Evolutionary conservation across 306 rosid genomes (phyloP).

Genomic region (Sicyos edulis): DNA sequence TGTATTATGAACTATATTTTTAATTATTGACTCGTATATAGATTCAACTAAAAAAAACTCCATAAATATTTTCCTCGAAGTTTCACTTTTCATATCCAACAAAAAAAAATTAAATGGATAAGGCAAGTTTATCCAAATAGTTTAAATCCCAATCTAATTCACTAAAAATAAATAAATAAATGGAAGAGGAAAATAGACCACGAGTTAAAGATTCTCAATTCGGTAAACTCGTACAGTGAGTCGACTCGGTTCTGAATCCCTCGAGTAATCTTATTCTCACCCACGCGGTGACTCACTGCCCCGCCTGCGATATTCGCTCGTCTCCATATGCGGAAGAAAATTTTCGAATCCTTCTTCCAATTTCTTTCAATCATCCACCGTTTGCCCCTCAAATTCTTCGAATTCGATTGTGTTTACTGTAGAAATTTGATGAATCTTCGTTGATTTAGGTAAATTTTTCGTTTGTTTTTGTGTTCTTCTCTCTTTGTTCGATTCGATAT

Average conservation of each 20-base stretch:
- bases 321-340: background rate
- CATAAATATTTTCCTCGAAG: too few relatives aligned
- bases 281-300: conserved; percentile 17
- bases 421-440: background rate
- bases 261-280: conserved; percentile 9
- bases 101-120: too few relatives aligned
- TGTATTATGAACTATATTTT: too few relatives aligned
- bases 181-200: too few relatives aligned
- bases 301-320: conserved; percentile 1
- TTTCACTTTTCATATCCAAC: too few relatives aligned
- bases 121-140: too few relatives aligned
- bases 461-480: background rate
- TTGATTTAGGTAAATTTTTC: background rate
- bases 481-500: conserved; percentile 18
- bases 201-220: background rate
- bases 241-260: background rate
- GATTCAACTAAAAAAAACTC: too few relatives aligned
- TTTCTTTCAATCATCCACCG: background rate
- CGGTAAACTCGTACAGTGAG: background rate
- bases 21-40: too few relatives aligned
- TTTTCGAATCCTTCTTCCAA: background rate
- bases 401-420: background rate
- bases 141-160: too few relatives aligned
- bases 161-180: too few relatives aligned
- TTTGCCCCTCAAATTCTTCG: background rate